Evolutionary conservation across 306 rosid genomes (phyloP).

Genomic region (Cucumis sativus): Cucumber_9930_V3 NC_026655.2:19305001-19305500

Average conservation of each 20-base stretch:
- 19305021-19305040: too few species aligned
- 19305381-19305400: neutral
- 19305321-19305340: neutral
- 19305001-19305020: too few species aligned
- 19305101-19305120: too few species aligned
- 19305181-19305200: too few species aligned
- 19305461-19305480: neutral
- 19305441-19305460: neutral
- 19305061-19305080: too few species aligned
- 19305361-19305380: neutral
- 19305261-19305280: neutral
- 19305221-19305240: neutral
- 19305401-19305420: neutral
- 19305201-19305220: neutral
- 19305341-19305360: neutral
- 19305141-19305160: too few species aligned
- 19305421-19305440: neutral
- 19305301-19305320: neutral
- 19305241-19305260: neutral
- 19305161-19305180: too few species aligned
- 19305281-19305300: neutral
- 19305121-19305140: too few species aligned
- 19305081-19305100: too few species aligned
- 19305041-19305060: too few species aligned
- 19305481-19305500: neutral